phyloP scores from a whole-genome alignment of 2,329 filamentous ascomycete species.

The Simplicillium sp. region DNA sequence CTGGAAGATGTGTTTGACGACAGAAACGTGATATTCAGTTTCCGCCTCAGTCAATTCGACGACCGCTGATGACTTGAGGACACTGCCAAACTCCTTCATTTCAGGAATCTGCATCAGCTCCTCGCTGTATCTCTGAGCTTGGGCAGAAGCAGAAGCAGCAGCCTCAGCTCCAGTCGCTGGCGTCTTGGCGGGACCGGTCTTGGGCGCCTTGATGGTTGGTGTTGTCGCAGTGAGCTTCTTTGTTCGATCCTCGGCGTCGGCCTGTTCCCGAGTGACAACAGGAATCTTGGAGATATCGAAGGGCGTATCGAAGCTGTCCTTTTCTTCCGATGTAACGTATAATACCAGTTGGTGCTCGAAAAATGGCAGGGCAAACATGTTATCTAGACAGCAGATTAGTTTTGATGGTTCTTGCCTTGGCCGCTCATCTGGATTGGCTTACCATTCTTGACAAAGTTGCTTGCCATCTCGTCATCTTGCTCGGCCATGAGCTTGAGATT shows the following conservation, averaged over 20 bases:
- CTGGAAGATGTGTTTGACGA: conserved; percentile 97
- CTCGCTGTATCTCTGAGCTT: conserved; percentile 80
- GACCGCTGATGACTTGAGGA: conserved; percentile 82
- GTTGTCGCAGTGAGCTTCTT: conserved; percentile 94
- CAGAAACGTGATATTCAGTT: conserved; percentile 90
- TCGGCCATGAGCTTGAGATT: conserved; percentile 89
- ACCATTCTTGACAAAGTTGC: conserved; percentile 90
- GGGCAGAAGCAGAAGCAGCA: conserved; percentile 65
- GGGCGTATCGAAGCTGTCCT: conserved; percentile 70
- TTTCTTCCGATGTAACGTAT: conserved; percentile 91
- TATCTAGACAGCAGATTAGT: conserved; percentile 47
- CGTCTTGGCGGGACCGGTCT: conserved; percentile 66
- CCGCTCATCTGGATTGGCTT: conserved; percentile 17
- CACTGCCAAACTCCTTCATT: conserved; percentile 76
- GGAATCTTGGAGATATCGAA: conserved; percentile 91
- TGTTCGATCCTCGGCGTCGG: conserved; percentile 87
- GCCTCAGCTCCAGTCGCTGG: conserved; percentile 62
- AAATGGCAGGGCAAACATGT: conserved; percentile 86
- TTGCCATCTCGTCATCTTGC: conserved; percentile 79
- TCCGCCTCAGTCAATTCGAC: conserved; percentile 93
- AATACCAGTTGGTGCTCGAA: conserved; percentile 96
- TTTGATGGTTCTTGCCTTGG: conserved; percentile 5
- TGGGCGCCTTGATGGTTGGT: conserved; percentile 88
- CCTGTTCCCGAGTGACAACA: conserved; percentile 90
- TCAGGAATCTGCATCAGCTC: conserved; percentile 85